A percentile compares a stretch with the other conserved stretches of the same genome.
Evolutionary conservation across 176 grass and related monocot genomes (phyloP).

Genomic region (Eragrostis nindensis): DNA sequence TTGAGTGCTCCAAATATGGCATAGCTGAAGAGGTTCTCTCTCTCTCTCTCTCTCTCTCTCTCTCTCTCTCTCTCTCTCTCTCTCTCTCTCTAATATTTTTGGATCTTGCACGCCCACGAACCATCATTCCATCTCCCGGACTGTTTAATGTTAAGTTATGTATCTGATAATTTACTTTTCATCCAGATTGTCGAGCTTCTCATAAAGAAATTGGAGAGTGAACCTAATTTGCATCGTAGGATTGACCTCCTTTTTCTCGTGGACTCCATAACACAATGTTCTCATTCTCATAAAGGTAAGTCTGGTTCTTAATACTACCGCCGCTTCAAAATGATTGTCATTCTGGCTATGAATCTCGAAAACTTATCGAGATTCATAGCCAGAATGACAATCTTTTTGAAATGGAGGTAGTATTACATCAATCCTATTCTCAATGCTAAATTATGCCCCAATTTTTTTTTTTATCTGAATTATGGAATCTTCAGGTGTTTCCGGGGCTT

Average conservation of each 20-base stretch:
- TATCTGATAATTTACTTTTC: conserved; percentile 32
- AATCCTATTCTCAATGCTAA: conserved; percentile 31
- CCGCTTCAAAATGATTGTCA: too few species aligned
- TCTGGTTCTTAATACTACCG: neutral
- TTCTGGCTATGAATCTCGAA: too few species aligned
- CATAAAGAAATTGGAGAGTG: conserved; percentile 76
- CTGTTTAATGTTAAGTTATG: conserved; percentile 26
- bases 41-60: conserved; percentile 9
- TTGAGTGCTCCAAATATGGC: conserved; percentile 96
- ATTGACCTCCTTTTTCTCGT: conserved; percentile 95
- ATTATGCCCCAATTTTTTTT: conserved; percentile 38
- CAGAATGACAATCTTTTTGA: too few species aligned
- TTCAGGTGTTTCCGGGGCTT: conserved; percentile 76
- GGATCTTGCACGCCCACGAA: too few species aligned
- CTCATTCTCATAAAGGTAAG: conserved; percentile 89
- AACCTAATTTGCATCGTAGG: conserved; percentile 87
- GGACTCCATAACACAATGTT: conserved; percentile 95
- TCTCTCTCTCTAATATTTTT: too few species aligned
- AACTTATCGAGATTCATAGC: too few species aligned
- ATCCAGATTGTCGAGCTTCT: conserved; percentile 94
- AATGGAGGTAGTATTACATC: neutral
- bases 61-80: neutral
- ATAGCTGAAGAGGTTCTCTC: conserved; percentile 75
- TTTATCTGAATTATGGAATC: conserved; percentile 44
- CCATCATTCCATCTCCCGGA: conserved; percentile 26